These are phyloP conservation scores for Lithohypha guttulata DNA, from an alignment of 2,329 filamentous ascomycete species.

Conservation along the genomic window DNA sequence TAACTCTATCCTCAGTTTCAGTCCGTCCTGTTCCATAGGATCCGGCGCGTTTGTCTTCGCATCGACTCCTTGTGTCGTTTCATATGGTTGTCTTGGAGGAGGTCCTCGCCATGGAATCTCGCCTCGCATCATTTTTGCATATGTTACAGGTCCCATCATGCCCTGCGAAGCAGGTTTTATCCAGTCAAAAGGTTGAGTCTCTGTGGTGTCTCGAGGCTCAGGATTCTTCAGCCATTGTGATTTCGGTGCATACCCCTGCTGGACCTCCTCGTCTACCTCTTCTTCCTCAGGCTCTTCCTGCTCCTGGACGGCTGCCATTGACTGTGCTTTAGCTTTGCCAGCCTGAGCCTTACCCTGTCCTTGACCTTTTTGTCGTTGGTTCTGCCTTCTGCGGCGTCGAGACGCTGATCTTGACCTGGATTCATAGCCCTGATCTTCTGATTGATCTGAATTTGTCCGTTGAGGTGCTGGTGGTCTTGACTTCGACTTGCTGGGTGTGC, in stretches of 20 bases:
- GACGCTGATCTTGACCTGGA: conserved; percentile 23
- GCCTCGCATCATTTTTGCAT: conserved; percentile 42
- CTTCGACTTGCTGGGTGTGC: conserved; percentile 18
- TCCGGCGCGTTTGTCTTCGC: conserved; percentile 36
- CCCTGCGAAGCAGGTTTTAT: conserved; percentile 46
- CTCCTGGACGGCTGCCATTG: conserved; percentile 20
- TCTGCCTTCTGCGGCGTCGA: conserved; percentile 20
- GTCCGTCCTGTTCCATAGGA: conserved; percentile 33
- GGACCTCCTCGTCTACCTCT: conserved; percentile 11
- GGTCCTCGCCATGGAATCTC: conserved; percentile 45
- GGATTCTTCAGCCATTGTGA: conserved; percentile 19
- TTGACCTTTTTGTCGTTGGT: conserved; percentile 18
- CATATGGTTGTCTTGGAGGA: conserved; percentile 39
- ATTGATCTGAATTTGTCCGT: conserved; percentile 18
- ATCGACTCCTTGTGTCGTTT: conserved; percentile 30
- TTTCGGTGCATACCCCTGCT: conserved; percentile 8
- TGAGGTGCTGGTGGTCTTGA: conserved; percentile 14
- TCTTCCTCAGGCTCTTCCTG: conserved; percentile 17
- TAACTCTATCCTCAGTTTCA: conserved; percentile 62
- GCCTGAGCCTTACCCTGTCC: conserved; percentile 13
- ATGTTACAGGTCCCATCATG: conserved; percentile 47
- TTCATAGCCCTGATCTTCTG: conserved; percentile 21
- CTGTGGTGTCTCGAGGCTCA: conserved; percentile 35
- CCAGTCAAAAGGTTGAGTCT: conserved; percentile 43
- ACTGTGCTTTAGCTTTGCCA: conserved; percentile 18